Conservation (phyloP, 768 basidiomycete species). For the Leccinum longicurvipes region DNA sequence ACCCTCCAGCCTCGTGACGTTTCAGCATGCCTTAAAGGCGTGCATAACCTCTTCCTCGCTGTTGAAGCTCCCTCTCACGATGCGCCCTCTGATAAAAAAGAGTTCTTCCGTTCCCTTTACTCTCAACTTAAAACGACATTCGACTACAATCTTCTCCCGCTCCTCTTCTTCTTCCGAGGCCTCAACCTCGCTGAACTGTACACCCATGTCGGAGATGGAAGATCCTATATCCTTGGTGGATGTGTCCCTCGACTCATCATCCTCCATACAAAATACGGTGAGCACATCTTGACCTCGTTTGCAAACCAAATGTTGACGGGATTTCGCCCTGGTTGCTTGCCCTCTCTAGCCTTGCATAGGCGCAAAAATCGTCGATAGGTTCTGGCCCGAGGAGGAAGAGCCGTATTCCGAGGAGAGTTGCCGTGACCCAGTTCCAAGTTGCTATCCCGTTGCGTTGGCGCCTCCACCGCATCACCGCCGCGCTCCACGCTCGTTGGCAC, state of each 20-base stretch:
- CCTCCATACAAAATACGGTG: constrained; percentile 7
- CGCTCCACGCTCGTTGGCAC: constrained; percentile 14
- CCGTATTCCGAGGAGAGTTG: constrained; percentile 18
- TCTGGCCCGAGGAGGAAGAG: constrained; percentile 32
- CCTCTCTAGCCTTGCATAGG: constrained; percentile 25
- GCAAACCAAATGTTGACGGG: constrained; percentile 7
- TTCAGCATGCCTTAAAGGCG: constrained; percentile 30
- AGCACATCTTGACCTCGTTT: constrained; percentile 10
- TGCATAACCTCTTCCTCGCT: constrained; percentile 24
- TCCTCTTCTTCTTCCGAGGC: constrained; percentile 13
- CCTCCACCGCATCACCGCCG: constrained; percentile 31
- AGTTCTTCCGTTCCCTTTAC: constrained; percentile 23
- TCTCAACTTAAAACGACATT: constrained; percentile 25
- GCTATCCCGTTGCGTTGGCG: constrained; percentile 21
- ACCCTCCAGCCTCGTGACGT: constrained; percentile 26
- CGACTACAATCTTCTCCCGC: constrained; percentile 22
- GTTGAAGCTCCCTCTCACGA: constrained; percentile 26
- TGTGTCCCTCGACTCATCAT: not conserved
- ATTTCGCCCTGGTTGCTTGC: not conserved
- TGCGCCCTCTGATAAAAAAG: constrained; percentile 29
- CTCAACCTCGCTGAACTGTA: constrained; percentile 10
- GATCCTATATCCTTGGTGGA: constrained; percentile 18
- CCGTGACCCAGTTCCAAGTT: constrained; percentile 2
- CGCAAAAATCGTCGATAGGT: constrained; percentile 27
- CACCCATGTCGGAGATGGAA: constrained; percentile 17